Evolutionary conservation across 2,329 filamentous ascomycete genomes (phyloP), one percentile per base, ranked within the genome.

Genomic region (Cordyceps farinosa): DNA sequence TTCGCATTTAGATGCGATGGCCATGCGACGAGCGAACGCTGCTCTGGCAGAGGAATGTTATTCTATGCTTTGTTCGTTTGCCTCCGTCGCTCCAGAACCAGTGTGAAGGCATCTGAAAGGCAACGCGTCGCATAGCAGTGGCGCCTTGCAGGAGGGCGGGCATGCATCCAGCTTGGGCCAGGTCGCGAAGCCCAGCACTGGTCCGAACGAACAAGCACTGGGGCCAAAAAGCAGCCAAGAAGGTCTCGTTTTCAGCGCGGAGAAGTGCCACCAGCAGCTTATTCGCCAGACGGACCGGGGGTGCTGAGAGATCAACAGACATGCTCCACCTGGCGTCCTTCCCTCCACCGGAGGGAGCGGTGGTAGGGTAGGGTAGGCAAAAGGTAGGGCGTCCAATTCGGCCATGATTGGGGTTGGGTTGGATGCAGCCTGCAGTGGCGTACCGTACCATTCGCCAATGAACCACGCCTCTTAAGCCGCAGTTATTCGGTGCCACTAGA

Each of bases 391-490:
- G 27, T 45, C 36, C 58, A 34, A 53, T 34, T 42, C 42, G 56
- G 57, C 34, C 47, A 6, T 42, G 36, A 34, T 51, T 52, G 45
- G 57, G 22, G 36, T 30, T 51, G 22, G 47, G 11, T 51, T 42
- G 34, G 34, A 22, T 60, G 58, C 40, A 53, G 58, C 58, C 50
- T 53, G 40, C 32, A 47, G 59, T 61, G 59, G 59, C 59, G 59
- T 38, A 7, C 50, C 27, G 38, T 61, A 48, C 45, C 48, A 17
- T 53, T 51, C 5, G 8, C n/a, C 17, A 61, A 61, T 61, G 59
- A 61, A 61, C 59, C 59, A 61, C 38, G 48, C 47, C 47, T 61
- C 36, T 22, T 30, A 44, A 11, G 13, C 50, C 48, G 59, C 50
- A 54, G 42, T 38, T n/a, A 45, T 48, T 60, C 38, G 36, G 48